A percentile compares a stretch with the other conserved stretches of the same genome.
Conservation (phyloP, 805 yeast genomes). For the Wickerhamiella lipophila region DNA sequence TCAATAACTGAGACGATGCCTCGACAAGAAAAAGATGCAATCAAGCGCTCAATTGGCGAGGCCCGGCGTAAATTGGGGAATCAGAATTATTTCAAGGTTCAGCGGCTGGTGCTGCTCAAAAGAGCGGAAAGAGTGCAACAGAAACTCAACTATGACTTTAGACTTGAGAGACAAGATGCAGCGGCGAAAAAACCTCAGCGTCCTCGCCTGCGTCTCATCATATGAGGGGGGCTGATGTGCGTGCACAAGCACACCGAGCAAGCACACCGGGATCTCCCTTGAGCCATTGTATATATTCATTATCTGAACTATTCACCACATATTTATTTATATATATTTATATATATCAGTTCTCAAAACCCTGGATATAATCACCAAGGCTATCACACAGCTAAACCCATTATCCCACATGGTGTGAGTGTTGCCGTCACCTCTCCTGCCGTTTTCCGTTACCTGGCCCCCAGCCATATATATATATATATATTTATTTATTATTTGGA, state of each 20-base stretch:
- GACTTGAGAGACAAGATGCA: background rate
- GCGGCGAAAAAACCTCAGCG: background rate
- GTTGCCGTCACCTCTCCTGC: conserved; percentile 37
- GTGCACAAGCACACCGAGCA: too few relatives aligned
- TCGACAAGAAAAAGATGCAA: background rate
- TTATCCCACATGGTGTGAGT: conserved; percentile 35
- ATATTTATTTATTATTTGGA: too few relatives aligned
- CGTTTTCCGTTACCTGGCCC: conserved; percentile 31
- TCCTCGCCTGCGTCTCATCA: background rate
- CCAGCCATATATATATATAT: too few relatives aligned
- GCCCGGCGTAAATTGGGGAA: background rate
- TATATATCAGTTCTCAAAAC: conserved; percentile 31
- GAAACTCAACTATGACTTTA: conserved; percentile 12
- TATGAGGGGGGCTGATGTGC: too few relatives aligned
- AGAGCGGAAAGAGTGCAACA: conserved; percentile 14
- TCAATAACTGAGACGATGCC: background rate
- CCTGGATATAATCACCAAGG: conserved; percentile 29
- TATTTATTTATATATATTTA: too few relatives aligned
- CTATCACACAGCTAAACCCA: conserved; percentile 31
- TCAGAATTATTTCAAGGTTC: conserved; percentile 17
- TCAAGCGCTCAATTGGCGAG: conserved; percentile 8
- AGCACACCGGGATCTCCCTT: too few relatives aligned
- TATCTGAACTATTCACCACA: too few relatives aligned
- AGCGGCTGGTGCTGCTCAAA: conserved; percentile 16
- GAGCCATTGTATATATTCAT: too few relatives aligned